Evolutionary conservation across 1,284 basidiomycete genomes (phyloP), one percentile per base, ranked within the genome.

Genomic region (Ustilago bromivora): DNA sequence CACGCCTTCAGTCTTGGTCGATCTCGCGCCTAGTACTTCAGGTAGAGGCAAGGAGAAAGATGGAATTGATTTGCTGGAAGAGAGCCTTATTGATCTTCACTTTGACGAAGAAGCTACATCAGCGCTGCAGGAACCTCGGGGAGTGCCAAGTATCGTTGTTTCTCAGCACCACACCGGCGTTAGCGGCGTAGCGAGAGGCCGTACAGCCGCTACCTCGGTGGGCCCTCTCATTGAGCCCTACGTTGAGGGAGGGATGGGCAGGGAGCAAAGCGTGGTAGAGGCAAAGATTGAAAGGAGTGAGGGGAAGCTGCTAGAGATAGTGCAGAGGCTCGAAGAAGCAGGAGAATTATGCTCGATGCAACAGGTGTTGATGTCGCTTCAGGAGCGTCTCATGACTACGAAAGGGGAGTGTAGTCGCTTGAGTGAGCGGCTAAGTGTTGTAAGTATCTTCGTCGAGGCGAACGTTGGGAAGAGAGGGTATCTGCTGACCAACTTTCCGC

Each of bases 311-410:
- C 46, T 38, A 11, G 34, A 52, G 12, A 57, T 67, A 40, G 43
- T 67, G 6, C 31, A 49, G 8, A 40, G 49, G 11, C 38, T 68
- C 40, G 65, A 68, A 32, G 32, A 64, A n/a, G 61, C 65, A 4
- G 71, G 65, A 13, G 65, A 67, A 4, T 57, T 73, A 8, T 57
- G 61, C 31, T 49, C 61, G 7, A 55, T 68, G 11, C 71, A 73
- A 28, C 71, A 73, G 8, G 56, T 60, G 7, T 54, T 73, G 12
- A 19, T 67, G 28, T 15, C 61, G 2, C 35, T 73, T 1, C 65
- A 73, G 31, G 49, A 64, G 28, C 43, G 35, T 13, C 35, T 73
- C 46, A 57, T 64, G 47, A 61, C 15, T 11, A 61, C 65, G 9
- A 57, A 40, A 6, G 36, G 31, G 19, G 41, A 60, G 11, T 65